A percentile compares a stretch with the other conserved stretches of the same genome.
phyloP scores from a whole-genome alignment of 192 early-diverging fungal species.

The Chytriomyces sp. region DNA sequence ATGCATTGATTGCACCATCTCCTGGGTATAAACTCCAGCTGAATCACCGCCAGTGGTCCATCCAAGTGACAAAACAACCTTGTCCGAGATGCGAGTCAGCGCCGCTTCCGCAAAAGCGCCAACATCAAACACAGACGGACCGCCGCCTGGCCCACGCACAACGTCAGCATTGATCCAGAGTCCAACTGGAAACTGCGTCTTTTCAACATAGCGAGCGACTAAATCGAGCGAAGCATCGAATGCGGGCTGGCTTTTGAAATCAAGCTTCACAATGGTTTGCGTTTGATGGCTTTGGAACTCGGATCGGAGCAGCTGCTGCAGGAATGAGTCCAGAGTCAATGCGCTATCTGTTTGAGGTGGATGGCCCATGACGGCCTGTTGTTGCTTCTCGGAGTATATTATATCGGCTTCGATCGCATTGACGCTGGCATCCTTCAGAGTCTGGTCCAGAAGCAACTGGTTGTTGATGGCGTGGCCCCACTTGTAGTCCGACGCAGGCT shows the following conservation, averaged over 20 bases:
- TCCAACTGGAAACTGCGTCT: background rate
- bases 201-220: background rate
- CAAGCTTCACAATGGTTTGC: background rate
- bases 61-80: constrained; percentile 12
- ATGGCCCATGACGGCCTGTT: constrained; percentile 4
- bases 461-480: constrained; percentile 13
- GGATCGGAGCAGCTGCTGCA: background rate
- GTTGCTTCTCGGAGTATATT: background rate
- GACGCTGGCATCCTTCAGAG: background rate
- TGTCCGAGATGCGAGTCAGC: background rate
- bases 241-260: background rate
- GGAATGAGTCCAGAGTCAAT: background rate
- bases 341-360: background rate
- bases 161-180: constrained; percentile 8
- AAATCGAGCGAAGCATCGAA: background rate
- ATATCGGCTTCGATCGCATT: constrained; percentile 14
- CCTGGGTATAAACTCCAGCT: background rate
- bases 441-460: background rate
- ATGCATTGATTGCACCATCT: constrained; percentile 4
- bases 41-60: constrained; percentile 17
- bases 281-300: no score
- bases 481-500: background rate
- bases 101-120: background rate
- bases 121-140: background rate
- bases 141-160: constrained; percentile 1